phyloP scores from a whole-genome alignment of 2,329 filamentous ascomycete species.

The Chalaropsis thielavioides region DNA sequence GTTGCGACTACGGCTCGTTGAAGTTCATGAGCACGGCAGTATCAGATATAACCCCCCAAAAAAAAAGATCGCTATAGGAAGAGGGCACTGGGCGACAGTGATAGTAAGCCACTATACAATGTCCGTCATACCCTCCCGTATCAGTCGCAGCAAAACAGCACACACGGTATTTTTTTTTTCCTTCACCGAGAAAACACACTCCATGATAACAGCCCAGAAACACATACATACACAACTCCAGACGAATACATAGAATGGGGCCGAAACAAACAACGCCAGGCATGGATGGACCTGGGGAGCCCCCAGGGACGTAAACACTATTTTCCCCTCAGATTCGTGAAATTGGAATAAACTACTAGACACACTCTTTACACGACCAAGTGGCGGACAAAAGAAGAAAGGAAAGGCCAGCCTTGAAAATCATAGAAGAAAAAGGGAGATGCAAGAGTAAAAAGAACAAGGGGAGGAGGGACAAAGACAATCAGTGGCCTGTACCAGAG shows the following conservation, averaged over 20 bases:
- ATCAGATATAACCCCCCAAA: not conserved
- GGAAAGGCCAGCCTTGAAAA: not conserved
- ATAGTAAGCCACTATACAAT: not conserved
- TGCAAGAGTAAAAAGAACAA: not conserved
- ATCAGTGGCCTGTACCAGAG: not conserved
- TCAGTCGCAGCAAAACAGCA: not conserved
- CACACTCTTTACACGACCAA: not conserved
- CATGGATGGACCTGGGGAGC: not conserved
- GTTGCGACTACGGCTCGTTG: no score
- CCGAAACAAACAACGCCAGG: not conserved
- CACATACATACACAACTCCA: slow-evolving; percentile 6
- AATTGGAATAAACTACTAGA: not conserved
- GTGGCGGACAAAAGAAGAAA: not conserved
- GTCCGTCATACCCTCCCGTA: not conserved
- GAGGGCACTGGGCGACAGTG: not conserved
- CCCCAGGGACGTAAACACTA: not conserved
- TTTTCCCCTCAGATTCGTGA: not conserved
- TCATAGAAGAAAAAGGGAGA: not conserved
- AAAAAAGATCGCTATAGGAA: not conserved
- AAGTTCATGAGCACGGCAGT: not conserved
- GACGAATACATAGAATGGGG: not conserved
- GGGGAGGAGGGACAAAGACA: not conserved
- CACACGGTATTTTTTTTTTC: not conserved
- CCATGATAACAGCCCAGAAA: not conserved
- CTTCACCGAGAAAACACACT: not conserved